These are phyloP conservation scores for Pseudocercospora musae DNA, from an alignment of 2,329 filamentous ascomycete genomes.

Conservation along the genomic window DNA sequence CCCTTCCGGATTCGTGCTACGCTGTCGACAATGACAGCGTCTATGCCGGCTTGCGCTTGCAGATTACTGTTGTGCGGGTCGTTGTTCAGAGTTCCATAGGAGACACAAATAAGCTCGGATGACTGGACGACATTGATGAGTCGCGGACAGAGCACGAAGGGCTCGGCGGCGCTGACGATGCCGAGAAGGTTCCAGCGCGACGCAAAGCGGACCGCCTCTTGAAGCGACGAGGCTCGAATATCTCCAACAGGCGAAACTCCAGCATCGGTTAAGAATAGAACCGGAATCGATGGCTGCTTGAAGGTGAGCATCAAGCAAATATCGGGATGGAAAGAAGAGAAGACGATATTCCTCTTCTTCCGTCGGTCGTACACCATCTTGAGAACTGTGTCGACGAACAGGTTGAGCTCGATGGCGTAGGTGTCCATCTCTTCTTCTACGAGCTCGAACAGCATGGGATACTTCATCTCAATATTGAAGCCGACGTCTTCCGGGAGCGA, in stretches of 20 bases:
- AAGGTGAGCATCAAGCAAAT: conserved; percentile 91
- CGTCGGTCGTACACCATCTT: conserved; percentile 84
- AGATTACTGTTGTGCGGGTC: conserved; percentile 79
- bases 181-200: conserved; percentile 92
- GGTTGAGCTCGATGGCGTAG: conserved; percentile 92
- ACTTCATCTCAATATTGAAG: conserved; percentile 99
- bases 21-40: conserved; percentile 95
- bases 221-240: conserved; percentile 82
- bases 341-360: conserved; percentile 84
- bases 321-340: conserved; percentile 96
- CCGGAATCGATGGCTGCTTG: conserved; percentile 95
- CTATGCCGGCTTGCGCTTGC: conserved; percentile 93
- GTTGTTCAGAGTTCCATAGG: conserved; percentile 89
- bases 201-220: conserved; percentile 93
- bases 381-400: conserved; percentile 91
- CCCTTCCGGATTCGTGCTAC: conserved; percentile 91
- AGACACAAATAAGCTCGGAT: conserved; percentile 88
- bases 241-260: conserved; percentile 80
- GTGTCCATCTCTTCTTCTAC: conserved; percentile 96
- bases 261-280: conserved; percentile 89
- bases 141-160: conserved; percentile 82
- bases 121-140: conserved; percentile 93
- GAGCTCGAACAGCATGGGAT: conserved; percentile 94
- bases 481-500: conserved; percentile 78
- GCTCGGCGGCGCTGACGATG: conserved; percentile 83